phyloP scores from a whole-genome alignment of 2,329 filamentous ascomycete genomes.

The Tolypocladium inflatum region DNA sequence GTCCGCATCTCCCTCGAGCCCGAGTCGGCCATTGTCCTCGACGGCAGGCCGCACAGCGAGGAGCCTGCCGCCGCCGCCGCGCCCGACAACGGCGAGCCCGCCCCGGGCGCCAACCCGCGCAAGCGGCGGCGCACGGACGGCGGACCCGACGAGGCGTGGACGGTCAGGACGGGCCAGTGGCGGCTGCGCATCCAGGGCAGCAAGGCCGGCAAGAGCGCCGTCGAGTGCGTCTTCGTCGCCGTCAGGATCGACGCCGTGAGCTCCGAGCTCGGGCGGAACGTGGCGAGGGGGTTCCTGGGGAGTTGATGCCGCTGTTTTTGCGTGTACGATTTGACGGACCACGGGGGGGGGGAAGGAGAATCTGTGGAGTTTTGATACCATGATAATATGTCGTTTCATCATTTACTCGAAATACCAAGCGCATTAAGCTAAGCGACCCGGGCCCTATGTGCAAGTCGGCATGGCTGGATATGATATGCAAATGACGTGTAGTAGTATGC shows the following conservation, averaged over 20 bases:
- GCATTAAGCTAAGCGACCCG: background rate
- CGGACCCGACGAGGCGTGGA: slow-evolving; percentile 39
- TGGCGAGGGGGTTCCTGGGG: slow-evolving; percentile 51
- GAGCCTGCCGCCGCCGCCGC: slow-evolving; percentile 16
- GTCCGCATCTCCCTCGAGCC: slow-evolving; percentile 55
- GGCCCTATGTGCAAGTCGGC: background rate
- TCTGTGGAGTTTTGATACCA: background rate
- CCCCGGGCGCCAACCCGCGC: slow-evolving; percentile 25
- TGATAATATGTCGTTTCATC: background rate
- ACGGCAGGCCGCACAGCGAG: slow-evolving; percentile 38
- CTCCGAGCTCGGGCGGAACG: slow-evolving; percentile 58
- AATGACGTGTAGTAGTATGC: background rate
- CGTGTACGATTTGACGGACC: background rate
- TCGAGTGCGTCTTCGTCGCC: slow-evolving; percentile 65
- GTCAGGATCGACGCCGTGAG: slow-evolving; percentile 69
- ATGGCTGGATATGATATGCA: background rate
- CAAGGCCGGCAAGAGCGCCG: slow-evolving; percentile 37
- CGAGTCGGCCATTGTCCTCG: slow-evolving; percentile 49
- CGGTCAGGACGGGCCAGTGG: slow-evolving; percentile 63
- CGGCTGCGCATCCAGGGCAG: slow-evolving; percentile 53
- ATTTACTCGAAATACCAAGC: background rate
- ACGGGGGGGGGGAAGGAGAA: background rate
- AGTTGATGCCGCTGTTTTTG: slow-evolving; percentile 2
- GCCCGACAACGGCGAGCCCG: slow-evolving; percentile 11
- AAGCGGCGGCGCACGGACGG: slow-evolving; percentile 35